phyloP scores from a whole-genome alignment of 495 filamentous ascomycete genomes.

The Aspergillus affinis region DNA sequence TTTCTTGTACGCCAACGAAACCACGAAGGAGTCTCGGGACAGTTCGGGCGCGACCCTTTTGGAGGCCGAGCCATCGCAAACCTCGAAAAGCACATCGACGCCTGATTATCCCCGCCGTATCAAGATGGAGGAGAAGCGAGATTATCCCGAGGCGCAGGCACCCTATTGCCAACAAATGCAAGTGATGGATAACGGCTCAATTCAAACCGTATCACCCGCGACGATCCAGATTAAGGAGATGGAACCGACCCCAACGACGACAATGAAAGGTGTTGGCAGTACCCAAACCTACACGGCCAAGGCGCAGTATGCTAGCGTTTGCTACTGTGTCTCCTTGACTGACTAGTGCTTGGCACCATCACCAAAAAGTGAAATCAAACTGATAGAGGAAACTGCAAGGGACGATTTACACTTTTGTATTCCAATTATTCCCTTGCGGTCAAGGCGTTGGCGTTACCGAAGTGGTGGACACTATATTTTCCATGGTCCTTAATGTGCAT shows the following conservation, averaged over 20 bases:
- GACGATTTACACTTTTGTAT: not conserved
- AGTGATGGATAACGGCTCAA: constrained; percentile 50
- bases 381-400: not conserved
- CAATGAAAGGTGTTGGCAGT: constrained; percentile 25
- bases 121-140: constrained; percentile 78
- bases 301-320: constrained; percentile 40
- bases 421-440: constrained; percentile 1
- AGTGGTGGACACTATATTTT: constrained; percentile 9
- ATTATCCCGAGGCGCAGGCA: constrained; percentile 32
- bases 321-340: constrained; percentile 44
- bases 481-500: constrained; percentile 23
- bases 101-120: constrained; percentile 67
- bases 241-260: constrained; percentile 46
- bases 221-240: constrained; percentile 61
- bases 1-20: constrained; percentile 73
- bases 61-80: constrained; percentile 20
- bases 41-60: constrained; percentile 29
- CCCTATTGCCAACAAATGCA: constrained; percentile 74
- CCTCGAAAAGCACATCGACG: constrained; percentile 16
- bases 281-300: constrained; percentile 40
- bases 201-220: constrained; percentile 46
- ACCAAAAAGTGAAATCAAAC: not conserved
- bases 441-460: constrained; percentile 23
- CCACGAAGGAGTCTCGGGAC: constrained; percentile 38
- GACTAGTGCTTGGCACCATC: constrained; percentile 23